Evolutionary conservation across 805 yeast genomes (phyloP).

Genomic region (Lipomyces japonicus): DNA sequence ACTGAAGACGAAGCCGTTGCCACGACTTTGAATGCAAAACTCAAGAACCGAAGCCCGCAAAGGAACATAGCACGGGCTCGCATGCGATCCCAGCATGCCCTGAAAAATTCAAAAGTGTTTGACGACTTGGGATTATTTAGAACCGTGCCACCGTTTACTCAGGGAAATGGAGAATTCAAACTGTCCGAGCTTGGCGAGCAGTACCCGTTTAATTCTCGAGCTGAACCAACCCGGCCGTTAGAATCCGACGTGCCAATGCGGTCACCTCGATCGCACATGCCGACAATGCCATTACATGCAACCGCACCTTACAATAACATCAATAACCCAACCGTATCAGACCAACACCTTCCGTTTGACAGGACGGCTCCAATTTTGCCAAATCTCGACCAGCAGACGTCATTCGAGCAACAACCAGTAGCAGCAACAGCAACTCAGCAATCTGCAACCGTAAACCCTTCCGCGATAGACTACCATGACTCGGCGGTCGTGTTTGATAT

Average conservation of each 20-base stretch:
- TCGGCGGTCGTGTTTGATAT: slow-evolving; percentile 25
- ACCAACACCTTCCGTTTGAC: slow-evolving; percentile 17
- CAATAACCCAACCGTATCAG: background rate
- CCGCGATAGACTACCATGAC: slow-evolving; percentile 26
- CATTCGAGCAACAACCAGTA: slow-evolving; percentile 1
- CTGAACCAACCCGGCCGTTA: background rate
- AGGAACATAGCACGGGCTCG: background rate
- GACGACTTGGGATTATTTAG: slow-evolving; percentile 6
- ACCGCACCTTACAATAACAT: background rate
- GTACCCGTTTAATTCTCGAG: slow-evolving; percentile 3
- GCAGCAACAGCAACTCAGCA: background rate
- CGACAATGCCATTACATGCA: background rate
- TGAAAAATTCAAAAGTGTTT: background rate
- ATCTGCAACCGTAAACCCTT: background rate
- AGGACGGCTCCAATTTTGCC: slow-evolving; percentile 14
- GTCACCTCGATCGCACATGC: slow-evolving; percentile 6
- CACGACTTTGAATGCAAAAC: no score
- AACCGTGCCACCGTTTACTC: slow-evolving; percentile 33
- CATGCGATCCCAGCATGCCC: background rate
- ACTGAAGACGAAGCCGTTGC: no score
- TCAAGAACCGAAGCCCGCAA: no score
- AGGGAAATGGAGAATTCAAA: slow-evolving; percentile 33
- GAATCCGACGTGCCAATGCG: slow-evolving; percentile 17
- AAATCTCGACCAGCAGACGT: background rate
- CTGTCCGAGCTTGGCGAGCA: slow-evolving; percentile 29